Evolutionary conservation across 108 stramenopile genomes (phyloP).

Genomic region (Bacterosira constricta): DNA sequence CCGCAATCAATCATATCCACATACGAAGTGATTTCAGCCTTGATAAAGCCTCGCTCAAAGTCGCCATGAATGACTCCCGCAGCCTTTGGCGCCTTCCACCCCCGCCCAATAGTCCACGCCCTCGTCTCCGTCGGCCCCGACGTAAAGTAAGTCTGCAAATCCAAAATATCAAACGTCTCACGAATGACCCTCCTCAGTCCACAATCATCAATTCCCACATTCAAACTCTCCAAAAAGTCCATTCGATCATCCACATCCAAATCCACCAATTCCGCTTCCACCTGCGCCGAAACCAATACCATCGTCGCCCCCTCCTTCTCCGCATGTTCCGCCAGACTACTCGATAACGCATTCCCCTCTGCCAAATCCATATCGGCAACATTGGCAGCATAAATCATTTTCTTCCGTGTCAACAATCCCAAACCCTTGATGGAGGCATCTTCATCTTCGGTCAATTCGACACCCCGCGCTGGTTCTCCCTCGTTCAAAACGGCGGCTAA

Average conservation of each 20-base stretch:
- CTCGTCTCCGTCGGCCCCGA: constrained; percentile 94
- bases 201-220: constrained; percentile 83
- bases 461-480: constrained; percentile 86
- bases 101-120: constrained; percentile 96
- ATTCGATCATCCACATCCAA: constrained; percentile 74
- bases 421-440: constrained; percentile 73
- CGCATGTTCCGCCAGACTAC: constrained; percentile 73
- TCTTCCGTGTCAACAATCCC: constrained; percentile 90
- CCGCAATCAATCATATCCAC: constrained; percentile 91
- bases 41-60: constrained; percentile 98
- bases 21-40: constrained; percentile 96
- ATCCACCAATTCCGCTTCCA: constrained; percentile 94
- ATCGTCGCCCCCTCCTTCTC: constrained; percentile 84
- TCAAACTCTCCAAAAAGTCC: constrained; percentile 92
- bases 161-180: constrained; percentile 88
- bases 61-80: constrained; percentile 99
- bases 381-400: constrained; percentile 97
- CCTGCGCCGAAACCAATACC: constrained; percentile 96
- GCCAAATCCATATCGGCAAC: constrained; percentile 96
- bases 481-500: constrained; percentile 67
- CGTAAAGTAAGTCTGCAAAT: constrained; percentile 96
- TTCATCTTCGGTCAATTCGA: constrained; percentile 85
- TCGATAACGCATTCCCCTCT: constrained; percentile 88
- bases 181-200: constrained; percentile 91
- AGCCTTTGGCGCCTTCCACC: constrained; percentile 95